Evolutionary conservation across 257 asterid genomes (phyloP).

Genomic region (Scutellaria minor): DNA sequence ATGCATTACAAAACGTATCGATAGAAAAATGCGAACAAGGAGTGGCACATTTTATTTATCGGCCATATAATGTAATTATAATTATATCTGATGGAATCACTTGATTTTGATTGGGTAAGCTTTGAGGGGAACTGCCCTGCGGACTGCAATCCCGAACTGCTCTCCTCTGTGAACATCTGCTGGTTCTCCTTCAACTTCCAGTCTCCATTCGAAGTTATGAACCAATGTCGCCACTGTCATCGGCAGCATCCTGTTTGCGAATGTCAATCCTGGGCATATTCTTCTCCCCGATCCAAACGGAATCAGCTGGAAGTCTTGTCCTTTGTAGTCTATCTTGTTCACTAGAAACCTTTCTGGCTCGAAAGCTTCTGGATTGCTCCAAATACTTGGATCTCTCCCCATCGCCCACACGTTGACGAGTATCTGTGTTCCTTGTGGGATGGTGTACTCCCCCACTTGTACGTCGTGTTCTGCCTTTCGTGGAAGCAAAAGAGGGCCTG

Average conservation of each 20-base stretch:
- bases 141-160: conserved; percentile 11
- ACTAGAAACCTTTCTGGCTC: conserved; percentile 35
- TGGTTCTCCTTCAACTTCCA: neutral
- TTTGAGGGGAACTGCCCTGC: neutral
- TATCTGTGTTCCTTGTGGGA: conserved; percentile 41
- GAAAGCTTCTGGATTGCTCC: conserved; percentile 37
- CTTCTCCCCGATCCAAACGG: conserved; percentile 44
- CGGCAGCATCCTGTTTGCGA: conserved; percentile 36
- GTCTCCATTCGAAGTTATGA: conserved; percentile 38
- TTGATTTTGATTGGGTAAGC: neutral
- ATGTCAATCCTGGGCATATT: conserved; percentile 35
- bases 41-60: neutral
- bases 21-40: no score
- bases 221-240: conserved; percentile 33
- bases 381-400: conserved; percentile 34
- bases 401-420: conserved; percentile 41
- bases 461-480: conserved; percentile 7
- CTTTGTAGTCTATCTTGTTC: conserved; percentile 27
- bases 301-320: conserved; percentile 38
- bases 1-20: neutral
- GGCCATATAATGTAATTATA: neutral
- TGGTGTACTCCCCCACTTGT: conserved; percentile 14
- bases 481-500: conserved; percentile 34
- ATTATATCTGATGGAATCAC: neutral
- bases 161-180: neutral